Percentiles rank a stretch among this genome's conserved stretches.
Conservation (phyloP, 2,329 filamentous ascomycete genomes). For the Hypoxylon sp. region DNA sequence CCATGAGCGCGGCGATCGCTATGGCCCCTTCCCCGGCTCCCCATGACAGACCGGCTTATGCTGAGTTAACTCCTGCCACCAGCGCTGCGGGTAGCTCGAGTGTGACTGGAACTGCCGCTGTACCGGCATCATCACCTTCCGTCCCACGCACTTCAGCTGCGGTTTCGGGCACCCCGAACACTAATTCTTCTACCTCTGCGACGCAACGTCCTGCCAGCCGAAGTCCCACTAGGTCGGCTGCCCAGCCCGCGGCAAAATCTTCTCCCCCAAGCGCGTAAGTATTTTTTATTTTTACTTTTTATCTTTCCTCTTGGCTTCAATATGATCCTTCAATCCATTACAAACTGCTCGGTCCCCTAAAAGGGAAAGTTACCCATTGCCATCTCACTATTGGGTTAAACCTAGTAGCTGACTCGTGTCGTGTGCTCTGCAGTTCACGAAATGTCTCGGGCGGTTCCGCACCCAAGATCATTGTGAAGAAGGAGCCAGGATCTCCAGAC, state of each 20-base stretch:
- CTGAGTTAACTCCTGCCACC: slow-evolving; percentile 63
- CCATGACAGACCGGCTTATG: slow-evolving; percentile 72
- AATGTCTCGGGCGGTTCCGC: slow-evolving; percentile 62
- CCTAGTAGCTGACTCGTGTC: slow-evolving; percentile 47
- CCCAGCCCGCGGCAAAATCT: slow-evolving; percentile 60
- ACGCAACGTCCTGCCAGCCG: slow-evolving; percentile 65
- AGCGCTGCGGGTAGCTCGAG: slow-evolving; percentile 49
- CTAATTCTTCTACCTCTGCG: slow-evolving; percentile 50
- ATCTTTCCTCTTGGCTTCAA: slow-evolving; percentile 35
- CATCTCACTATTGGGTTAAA: not conserved
- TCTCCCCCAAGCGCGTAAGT: slow-evolving; percentile 73
- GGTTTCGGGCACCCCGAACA: slow-evolving; percentile 58
- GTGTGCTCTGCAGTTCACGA: slow-evolving; percentile 59
- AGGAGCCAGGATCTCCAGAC: slow-evolving; percentile 91
- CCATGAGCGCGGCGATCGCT: slow-evolving; percentile 76
- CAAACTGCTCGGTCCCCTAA: slow-evolving; percentile 5
- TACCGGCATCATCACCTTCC: slow-evolving; percentile 58
- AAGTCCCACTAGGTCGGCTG: slow-evolving; percentile 62
- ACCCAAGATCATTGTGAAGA: slow-evolving; percentile 94
- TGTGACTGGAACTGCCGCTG: slow-evolving; percentile 51
- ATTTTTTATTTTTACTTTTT: slow-evolving; percentile 34
- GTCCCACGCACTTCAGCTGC: slow-evolving; percentile 58
- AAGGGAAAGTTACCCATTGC: slow-evolving; percentile 16
- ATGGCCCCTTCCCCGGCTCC: slow-evolving; percentile 78
- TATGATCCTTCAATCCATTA: slow-evolving; percentile 42